Evolutionary conservation across 768 basidiomycete species (phyloP).

Genomic region (Cantharellus cinnabarinus): DNA sequence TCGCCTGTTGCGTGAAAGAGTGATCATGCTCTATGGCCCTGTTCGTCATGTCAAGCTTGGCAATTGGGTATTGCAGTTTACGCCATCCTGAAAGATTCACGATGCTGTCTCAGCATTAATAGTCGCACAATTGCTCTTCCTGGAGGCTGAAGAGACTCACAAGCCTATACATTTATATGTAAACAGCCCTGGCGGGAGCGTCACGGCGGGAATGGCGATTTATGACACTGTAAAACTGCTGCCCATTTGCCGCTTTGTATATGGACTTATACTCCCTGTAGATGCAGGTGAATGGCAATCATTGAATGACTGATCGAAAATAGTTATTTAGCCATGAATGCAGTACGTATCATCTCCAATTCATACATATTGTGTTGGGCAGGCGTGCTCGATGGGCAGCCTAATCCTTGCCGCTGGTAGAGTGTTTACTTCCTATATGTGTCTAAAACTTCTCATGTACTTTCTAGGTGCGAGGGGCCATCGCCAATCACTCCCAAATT

Average conservation of each 20-base stretch:
- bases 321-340: slow-evolving; percentile 4
- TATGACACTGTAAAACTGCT: slow-evolving; percentile 69
- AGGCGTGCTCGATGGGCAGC: slow-evolving; percentile 93
- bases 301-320: background rate
- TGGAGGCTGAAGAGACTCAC: slow-evolving; percentile 86
- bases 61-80: background rate
- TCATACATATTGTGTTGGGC: slow-evolving; percentile 89
- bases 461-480: slow-evolving; percentile 59
- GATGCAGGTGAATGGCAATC: slow-evolving; percentile 43
- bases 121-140: slow-evolving; percentile 82
- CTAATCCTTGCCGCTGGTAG: slow-evolving; percentile 67
- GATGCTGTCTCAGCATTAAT: slow-evolving; percentile 76
- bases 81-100: slow-evolving; percentile 37
- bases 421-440: slow-evolving; percentile 4
- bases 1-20: slow-evolving; percentile 74
- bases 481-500: slow-evolving; percentile 78
- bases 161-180: slow-evolving; percentile 95
- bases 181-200: slow-evolving; percentile 90
- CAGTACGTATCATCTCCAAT: slow-evolving; percentile 89
- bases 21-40: slow-evolving; percentile 87
- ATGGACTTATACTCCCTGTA: slow-evolving; percentile 12
- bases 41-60: slow-evolving; percentile 25
- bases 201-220: slow-evolving; percentile 88
- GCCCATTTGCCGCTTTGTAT: background rate
- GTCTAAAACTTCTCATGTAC: slow-evolving; percentile 3